Conservation (phyloP, 2,329 filamentous ascomycete genomes). For the Colletotrichum sp. region DNA sequence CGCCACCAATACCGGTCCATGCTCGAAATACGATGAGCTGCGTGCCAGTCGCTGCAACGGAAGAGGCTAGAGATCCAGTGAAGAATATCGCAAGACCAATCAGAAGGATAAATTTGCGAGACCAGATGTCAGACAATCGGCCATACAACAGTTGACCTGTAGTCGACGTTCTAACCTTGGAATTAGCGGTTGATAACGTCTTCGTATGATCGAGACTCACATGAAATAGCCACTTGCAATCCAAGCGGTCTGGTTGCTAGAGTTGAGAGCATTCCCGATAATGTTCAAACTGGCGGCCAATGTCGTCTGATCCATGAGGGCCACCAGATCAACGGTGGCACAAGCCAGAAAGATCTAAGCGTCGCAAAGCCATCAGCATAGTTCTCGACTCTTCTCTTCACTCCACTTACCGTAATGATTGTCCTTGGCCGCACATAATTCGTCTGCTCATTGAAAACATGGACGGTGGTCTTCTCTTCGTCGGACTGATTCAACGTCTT, state of each 20-base stretch:
- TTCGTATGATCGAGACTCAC: constrained; percentile 32
- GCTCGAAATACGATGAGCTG: constrained; percentile 47
- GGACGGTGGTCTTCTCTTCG: constrained; percentile 19
- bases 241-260: constrained; percentile 57
- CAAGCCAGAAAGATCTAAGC: constrained; percentile 61
- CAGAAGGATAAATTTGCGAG: constrained; percentile 45
- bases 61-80: constrained; percentile 47
- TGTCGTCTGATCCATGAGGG: constrained; percentile 64
- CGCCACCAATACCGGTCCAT: constrained; percentile 48
- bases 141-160: constrained; percentile 52
- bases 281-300: constrained; percentile 60
- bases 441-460: constrained; percentile 59
- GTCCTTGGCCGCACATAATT: constrained; percentile 57
- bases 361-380: not conserved
- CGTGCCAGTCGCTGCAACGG: constrained; percentile 41
- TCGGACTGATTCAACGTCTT: constrained; percentile 21
- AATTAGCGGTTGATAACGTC: not conserved
- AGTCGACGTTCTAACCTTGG: constrained; percentile 42
- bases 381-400: rapidly evolving
- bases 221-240: constrained; percentile 62
- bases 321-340: constrained; percentile 58
- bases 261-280: constrained; percentile 54
- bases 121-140: constrained; percentile 51
- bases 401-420: constrained; percentile 51
- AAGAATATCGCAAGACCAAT: constrained; percentile 46